phyloP scores from a whole-genome alignment of 495 filamentous ascomycete species.

The Penicillium lagena region DNA sequence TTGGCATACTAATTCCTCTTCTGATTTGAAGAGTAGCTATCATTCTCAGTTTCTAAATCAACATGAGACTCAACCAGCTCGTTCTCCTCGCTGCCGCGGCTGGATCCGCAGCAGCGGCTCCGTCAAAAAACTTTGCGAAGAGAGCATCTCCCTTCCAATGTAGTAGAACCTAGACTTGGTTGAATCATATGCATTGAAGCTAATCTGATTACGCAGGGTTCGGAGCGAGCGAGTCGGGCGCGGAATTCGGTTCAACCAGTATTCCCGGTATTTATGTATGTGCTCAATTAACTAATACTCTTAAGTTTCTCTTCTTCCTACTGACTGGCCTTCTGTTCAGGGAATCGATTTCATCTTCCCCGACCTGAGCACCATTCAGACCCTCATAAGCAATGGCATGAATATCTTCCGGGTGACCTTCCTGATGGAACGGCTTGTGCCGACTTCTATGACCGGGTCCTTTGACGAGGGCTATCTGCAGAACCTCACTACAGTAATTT shows the following conservation, averaged over 20 bases:
- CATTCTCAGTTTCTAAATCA: background rate
- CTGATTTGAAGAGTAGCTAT: too few relatives aligned
- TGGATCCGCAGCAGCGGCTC: slow-evolving; percentile 19
- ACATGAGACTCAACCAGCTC: slow-evolving; percentile 22
- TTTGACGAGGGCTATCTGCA: slow-evolving; percentile 33
- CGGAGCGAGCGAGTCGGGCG: slow-evolving; percentile 20
- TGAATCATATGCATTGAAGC: background rate
- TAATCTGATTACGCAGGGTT: slow-evolving; percentile 14
- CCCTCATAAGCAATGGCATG: slow-evolving; percentile 52
- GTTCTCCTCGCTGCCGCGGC: slow-evolving; percentile 18
- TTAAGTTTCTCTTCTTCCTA: too few relatives aligned
- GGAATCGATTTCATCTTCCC: slow-evolving; percentile 58
- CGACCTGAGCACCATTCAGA: slow-evolving; percentile 43
- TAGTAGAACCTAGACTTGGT: background rate
- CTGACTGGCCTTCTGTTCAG: background rate
- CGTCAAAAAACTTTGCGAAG: slow-evolving; percentile 14
- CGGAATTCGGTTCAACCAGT: slow-evolving; percentile 17
- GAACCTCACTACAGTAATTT: slow-evolving; percentile 33
- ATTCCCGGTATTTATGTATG: slow-evolving; percentile 18
- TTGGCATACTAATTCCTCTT: too few relatives aligned
- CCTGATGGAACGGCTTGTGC: slow-evolving; percentile 63
- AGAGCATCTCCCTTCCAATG: slow-evolving; percentile 18
- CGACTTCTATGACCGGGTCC: slow-evolving; percentile 36
- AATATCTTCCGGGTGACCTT: slow-evolving; percentile 66
- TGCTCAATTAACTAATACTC: background rate